Base-by-base conservation (phyloP, 257 asterid genomes). In the Capsicum pubescens region DNA sequence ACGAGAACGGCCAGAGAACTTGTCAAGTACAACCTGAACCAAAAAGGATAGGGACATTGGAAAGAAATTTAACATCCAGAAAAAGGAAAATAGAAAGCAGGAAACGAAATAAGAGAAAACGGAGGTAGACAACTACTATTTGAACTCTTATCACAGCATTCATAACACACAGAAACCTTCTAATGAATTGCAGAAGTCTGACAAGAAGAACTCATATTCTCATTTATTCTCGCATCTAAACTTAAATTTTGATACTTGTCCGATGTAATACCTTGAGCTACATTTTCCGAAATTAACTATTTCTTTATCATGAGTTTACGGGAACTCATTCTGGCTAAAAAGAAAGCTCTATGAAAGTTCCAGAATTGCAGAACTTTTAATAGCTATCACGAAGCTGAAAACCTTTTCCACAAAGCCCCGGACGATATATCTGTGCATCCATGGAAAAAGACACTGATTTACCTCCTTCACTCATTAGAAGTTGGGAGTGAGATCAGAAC, bases 1-100 rank as follows among this genome's bases (percentile, higher is more conserved):
- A 85, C 96, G 97, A 36, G 98, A 95, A 32, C 98, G 95, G 13
- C 98, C 98, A 80, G 97, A 88, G 71, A 86, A 79, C 89, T 90
- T 95, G 90, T 95, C 98, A 59, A 90, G 5, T 10, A 93, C 98
- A 79, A 95, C 98, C 99, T 94, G 84, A n/a, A 55, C 76, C 70
- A 70, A 83, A 32, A 78, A 42, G 66, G 14, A 13, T 11, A 78
- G 44, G 50, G 35, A 14, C 84, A 85, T 36, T 15, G 42, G 50
- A 35, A 35, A 6, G 63, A 55, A 82, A 10, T 9, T 19, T 12
- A 39, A 55, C 79, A 66, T 42, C 39, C 66, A 66, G 11, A 50
- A 8, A 32, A 82, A 36, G 64, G 17, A 26, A 35, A 48, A 64
- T 7, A 50, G 63, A 77, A 4, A 36, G 21, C 54, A 48, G 64